Evolutionary conservation across 1,284 basidiomycete species (phyloP), one percentile per base, ranked within the genome.

Genomic region (Volvariella surrecta): DNA sequence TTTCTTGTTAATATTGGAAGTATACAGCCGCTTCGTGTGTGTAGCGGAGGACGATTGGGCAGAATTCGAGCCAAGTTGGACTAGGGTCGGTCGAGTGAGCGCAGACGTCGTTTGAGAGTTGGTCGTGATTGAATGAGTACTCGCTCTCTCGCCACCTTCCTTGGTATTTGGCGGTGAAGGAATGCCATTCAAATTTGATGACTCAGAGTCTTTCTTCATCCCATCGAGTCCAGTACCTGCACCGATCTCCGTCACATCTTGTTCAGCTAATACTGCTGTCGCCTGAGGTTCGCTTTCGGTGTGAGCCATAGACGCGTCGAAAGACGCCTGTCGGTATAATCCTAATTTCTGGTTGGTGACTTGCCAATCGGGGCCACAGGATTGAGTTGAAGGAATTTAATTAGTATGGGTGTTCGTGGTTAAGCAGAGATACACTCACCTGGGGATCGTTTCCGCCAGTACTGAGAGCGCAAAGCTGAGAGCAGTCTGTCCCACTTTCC

Each of bases 1-100:
- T 63, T 89, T 90, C 74, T 92, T 93, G 70, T 88, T 94, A 63
- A 95, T 89, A 58, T 89, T 90, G 52, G 89, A 76, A 21, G 89
- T 76, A 54, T 70, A 87, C 62, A 93, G 95, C 56, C 86, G 82
- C 73, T 92, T 93, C 39, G 82, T 79, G 45, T 83, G 82, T 0
- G 77, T 71, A 24, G 59, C 53, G 44, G 51, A 49, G 10, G 59
- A 54, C 43, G 56, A 54, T 42, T 61, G 59, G 18, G 53, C 45
- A 32, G 56, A 61, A 46, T 46, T 53, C 21, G 65, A 63, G 46
- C 63, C 65, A 44, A 69, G 55, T 47, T 67, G 63, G 40, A 68
- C 62, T 40, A 71, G 62, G 46, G 62, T 62, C 41, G 70, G 66
- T 34, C 68, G 67, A 45, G 59, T 34, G 46, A 58, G 43, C 17